Evolutionary conservation across 1,284 basidiomycete species (phyloP).

Genomic region (Irpex rosettiformis): DNA sequence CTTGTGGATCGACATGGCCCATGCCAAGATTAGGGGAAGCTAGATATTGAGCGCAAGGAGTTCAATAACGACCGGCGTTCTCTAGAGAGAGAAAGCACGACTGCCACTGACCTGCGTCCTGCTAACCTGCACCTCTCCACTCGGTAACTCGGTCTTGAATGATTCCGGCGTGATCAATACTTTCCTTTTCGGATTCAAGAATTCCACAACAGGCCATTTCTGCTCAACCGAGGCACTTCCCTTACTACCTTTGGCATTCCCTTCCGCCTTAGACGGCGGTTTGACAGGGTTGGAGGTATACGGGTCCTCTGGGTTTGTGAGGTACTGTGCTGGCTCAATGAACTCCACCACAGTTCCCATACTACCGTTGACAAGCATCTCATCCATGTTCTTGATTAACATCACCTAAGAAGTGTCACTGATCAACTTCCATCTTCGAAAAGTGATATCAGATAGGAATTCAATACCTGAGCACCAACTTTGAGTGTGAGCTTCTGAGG

Average conservation of each 20-base stretch:
- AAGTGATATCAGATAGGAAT: neutral
- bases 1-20: conserved; percentile 96
- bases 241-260: conserved; percentile 18
- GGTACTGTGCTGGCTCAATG: conserved; percentile 24
- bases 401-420: conserved; percentile 31
- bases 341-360: conserved; percentile 73
- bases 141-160: conserved; percentile 86
- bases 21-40: conserved; percentile 82
- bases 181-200: conserved; percentile 31
- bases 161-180: conserved; percentile 57
- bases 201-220: conserved; percentile 33
- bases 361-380: conserved; percentile 79
- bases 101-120: conserved; percentile 57
- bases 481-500: conserved; percentile 26
- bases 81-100: conserved; percentile 15
- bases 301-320: conserved; percentile 11
- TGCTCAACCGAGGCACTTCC: conserved; percentile 11
- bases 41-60: conserved; percentile 19
- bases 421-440: neutral
- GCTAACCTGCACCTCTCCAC: conserved; percentile 75
- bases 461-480: conserved; percentile 26
- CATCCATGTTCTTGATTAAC: conserved; percentile 71
- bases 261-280: conserved; percentile 22
- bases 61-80: too few species aligned
- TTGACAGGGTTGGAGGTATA: conserved; percentile 10